Conservation (phyloP, 176 grass and related monocot genomes). For the Carex kokanica region DNA sequence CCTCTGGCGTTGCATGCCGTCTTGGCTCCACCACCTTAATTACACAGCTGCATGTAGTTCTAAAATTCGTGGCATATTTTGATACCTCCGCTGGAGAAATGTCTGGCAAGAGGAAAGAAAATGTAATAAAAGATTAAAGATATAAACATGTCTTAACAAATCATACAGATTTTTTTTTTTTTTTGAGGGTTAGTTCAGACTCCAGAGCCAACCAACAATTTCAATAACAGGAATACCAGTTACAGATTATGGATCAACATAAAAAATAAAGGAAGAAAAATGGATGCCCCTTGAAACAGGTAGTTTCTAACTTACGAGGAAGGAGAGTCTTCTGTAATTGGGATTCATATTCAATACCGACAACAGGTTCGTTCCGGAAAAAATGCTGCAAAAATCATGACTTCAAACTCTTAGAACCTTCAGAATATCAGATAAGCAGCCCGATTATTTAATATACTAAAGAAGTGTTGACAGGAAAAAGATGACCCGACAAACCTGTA, state of each 20-base stretch:
- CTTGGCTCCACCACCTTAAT: slow-evolving; percentile 96
- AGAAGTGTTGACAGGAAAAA: slow-evolving; percentile 27
- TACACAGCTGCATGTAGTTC: slow-evolving; percentile 86
- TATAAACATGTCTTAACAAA: neutral
- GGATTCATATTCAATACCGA: slow-evolving; percentile 95
- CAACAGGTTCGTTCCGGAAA: slow-evolving; percentile 83
- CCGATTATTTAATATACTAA: neutral
- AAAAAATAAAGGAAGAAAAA: slow-evolving; percentile 14
- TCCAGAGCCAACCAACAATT: neutral
- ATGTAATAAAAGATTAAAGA: slow-evolving; percentile 15
- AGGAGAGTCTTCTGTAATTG: slow-evolving; percentile 96
- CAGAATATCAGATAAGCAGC: slow-evolving; percentile 16
- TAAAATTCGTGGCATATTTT: slow-evolving; percentile 80
- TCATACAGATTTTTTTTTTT: neutral
- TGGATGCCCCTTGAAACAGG: slow-evolving; percentile 13
- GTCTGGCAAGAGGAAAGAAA: slow-evolving; percentile 45
- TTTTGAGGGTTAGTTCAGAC: neutral
- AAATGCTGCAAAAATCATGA: slow-evolving; percentile 64
- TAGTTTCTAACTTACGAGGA: slow-evolving; percentile 57
- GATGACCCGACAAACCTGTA: slow-evolving; percentile 59
- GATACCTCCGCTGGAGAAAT: slow-evolving; percentile 82
- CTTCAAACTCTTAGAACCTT: slow-evolving; percentile 20
- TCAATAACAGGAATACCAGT: slow-evolving; percentile 5
- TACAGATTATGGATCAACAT: neutral
- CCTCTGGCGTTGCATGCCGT: slow-evolving; percentile 74